Evolutionary conservation across 371 early-diverging fungal species (phyloP).

Genomic region (Batkoa obscura): DNA sequence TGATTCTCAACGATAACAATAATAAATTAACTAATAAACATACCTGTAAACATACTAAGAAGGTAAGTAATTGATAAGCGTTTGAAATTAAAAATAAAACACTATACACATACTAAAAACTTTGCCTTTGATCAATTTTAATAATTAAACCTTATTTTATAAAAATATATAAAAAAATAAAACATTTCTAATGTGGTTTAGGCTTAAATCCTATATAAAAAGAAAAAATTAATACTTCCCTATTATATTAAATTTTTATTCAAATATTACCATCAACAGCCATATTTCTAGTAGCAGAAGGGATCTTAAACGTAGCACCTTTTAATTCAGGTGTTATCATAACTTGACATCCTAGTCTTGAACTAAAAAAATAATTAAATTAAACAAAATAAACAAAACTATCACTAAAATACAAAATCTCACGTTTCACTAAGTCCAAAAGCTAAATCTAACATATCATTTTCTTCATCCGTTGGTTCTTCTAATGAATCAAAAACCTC

Average conservation of each 20-base stretch:
- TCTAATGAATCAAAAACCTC: conserved; percentile 69
- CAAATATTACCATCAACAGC: conserved; percentile 63
- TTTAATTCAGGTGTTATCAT: conserved; percentile 65
- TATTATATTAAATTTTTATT: neutral
- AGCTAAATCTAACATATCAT: conserved; percentile 98
- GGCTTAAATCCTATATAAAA: conserved; percentile 5
- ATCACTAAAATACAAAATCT: conserved; percentile 56
- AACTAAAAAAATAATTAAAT: conserved; percentile 22
- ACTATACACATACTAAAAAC: too few species aligned
- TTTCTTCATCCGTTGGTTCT: conserved; percentile 95
- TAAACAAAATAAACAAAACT: conserved; percentile 14
- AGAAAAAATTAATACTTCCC: neutral
- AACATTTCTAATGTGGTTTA: conserved; percentile 17
- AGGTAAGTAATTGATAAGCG: too few species aligned
- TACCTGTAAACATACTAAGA: too few species aligned
- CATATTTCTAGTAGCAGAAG: conserved; percentile 92
- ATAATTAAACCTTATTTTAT: too few species aligned
- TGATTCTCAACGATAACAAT: too few species aligned
- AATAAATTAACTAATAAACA: too few species aligned
- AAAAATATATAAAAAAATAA: too few species aligned
- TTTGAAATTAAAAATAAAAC: too few species aligned
- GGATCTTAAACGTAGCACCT: conserved; percentile 76
- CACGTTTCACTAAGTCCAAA: conserved; percentile 92
- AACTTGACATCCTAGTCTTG: conserved; percentile 96
- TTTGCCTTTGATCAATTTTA: too few species aligned